Conservation (phyloP, 1,284 basidiomycete genomes). For the Xerocomus nothofagi region DNA sequence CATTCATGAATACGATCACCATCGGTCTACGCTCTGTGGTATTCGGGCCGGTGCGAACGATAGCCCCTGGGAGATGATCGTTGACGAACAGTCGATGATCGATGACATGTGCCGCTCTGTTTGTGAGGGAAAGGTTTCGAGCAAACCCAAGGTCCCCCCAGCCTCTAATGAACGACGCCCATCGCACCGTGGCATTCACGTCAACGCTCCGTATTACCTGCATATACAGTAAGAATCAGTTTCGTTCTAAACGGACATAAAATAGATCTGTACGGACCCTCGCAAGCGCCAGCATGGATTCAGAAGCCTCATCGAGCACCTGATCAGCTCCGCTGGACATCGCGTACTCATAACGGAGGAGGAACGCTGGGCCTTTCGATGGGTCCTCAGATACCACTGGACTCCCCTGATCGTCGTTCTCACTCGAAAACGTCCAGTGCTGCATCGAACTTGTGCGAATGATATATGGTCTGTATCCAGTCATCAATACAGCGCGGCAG, state of each 20-base stretch:
- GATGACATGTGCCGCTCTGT: slow-evolving; percentile 6
- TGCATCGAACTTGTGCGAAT: background rate
- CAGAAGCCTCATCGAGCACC: background rate
- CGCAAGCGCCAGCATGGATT: background rate
- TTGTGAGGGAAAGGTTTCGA: background rate
- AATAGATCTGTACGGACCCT: slow-evolving; percentile 12
- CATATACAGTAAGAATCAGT: background rate
- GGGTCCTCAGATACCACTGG: background rate
- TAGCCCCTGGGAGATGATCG: background rate
- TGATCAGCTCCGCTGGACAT: background rate
- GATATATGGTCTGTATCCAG: slow-evolving; percentile 4
- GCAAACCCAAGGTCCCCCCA: slow-evolving; percentile 5
- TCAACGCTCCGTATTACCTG: background rate
- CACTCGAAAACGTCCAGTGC: background rate
- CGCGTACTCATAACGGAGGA: background rate
- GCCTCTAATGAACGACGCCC: background rate
- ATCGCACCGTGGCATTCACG: background rate
- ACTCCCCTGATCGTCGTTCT: background rate
- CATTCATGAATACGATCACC: slow-evolving; percentile 6
- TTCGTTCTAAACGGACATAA: background rate
- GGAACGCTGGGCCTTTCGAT: background rate
- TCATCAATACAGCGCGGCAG: background rate
- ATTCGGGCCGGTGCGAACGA: slow-evolving; percentile 2
- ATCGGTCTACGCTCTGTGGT: background rate
- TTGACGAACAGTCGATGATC: background rate